A percentile compares a stretch with the other conserved stretches of the same genome.
Evolutionary conservation across 2,329 filamentous ascomycete genomes (phyloP).

Genomic region (Exophiala aquamarina): DNA sequence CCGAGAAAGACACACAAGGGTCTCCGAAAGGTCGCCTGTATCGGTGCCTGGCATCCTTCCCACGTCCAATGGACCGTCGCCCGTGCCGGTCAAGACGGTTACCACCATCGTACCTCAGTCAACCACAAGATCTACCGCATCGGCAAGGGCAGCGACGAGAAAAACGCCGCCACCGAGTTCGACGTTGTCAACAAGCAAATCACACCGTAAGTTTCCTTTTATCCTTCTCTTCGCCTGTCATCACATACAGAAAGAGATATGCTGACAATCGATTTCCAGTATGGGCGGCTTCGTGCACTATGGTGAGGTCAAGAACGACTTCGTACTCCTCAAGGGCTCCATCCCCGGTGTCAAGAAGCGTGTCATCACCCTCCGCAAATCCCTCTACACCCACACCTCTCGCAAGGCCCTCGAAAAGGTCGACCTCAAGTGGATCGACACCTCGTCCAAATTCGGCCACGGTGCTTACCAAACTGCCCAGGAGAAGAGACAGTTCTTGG

Average conservation of each 20-base stretch:
- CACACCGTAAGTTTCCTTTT: slow-evolving; percentile 77
- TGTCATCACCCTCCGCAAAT: slow-evolving; percentile 97
- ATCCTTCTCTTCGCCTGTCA: not conserved
- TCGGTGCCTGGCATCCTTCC: slow-evolving; percentile 99
- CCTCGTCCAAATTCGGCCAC: slow-evolving; percentile 99
- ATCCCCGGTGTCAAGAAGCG: slow-evolving; percentile 99
- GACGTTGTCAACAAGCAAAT: slow-evolving; percentile 99
- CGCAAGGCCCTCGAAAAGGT: slow-evolving; percentile 97
- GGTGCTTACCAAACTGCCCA: slow-evolving; percentile 98
- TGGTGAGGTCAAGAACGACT: slow-evolving; percentile 99
- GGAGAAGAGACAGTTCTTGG: slow-evolving; percentile 97
- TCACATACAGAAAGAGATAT: slow-evolving; percentile 2
- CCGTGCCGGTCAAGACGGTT: slow-evolving; percentile 98
- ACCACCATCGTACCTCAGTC: slow-evolving; percentile 99
- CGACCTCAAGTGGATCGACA: slow-evolving; percentile 99
- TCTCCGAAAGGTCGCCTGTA: slow-evolving; percentile 99
- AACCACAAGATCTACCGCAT: slow-evolving; percentile 99
- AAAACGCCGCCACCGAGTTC: slow-evolving; percentile 90
- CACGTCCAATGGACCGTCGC: slow-evolving; percentile 99
- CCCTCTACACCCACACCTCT: slow-evolving; percentile 96
- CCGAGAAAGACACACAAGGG: slow-evolving; percentile 99
- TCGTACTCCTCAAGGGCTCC: slow-evolving; percentile 95
- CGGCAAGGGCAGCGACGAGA: slow-evolving; percentile 86
- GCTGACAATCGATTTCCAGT: slow-evolving; percentile 53
- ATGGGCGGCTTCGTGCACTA: slow-evolving; percentile 99